phyloP scores from a whole-genome alignment of 129 eudicot genomes.

The Logfia minima region DNA sequence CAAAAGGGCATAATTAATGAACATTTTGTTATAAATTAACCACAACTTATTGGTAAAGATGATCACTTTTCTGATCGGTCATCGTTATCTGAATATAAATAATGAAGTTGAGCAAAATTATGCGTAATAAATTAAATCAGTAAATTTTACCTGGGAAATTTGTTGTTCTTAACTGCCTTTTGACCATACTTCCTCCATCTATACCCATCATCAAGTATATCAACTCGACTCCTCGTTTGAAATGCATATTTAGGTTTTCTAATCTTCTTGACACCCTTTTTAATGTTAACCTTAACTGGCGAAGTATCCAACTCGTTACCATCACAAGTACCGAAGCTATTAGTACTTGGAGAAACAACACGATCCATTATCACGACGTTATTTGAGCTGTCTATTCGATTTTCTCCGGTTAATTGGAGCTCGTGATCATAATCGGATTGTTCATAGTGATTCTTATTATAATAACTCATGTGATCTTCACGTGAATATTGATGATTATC shows the following conservation, averaged over 20 bases:
- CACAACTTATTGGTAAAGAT: no score
- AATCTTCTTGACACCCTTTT: constrained; percentile 52
- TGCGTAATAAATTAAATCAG: background rate
- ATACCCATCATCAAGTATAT: constrained; percentile 84
- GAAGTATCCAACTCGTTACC: constrained; percentile 23
- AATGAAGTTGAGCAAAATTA: background rate
- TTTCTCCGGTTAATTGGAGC: background rate
- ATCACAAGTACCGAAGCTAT: constrained; percentile 24
- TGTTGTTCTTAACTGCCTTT: constrained; percentile 78
- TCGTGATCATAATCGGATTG: constrained; percentile 17
- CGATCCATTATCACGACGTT: background rate
- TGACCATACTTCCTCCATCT: constrained; percentile 92
- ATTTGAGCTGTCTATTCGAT: background rate
- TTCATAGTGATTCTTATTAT: background rate
- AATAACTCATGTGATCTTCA: background rate
- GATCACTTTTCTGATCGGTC: no score
- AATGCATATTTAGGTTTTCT: constrained; percentile 69
- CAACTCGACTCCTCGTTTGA: constrained; percentile 84
- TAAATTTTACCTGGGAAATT: constrained; percentile 61
- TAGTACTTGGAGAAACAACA: constrained; percentile 20
- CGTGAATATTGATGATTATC: background rate
- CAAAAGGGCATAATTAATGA: no score
- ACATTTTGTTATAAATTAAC: no score
- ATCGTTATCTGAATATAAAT: no score
- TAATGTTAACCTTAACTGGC: constrained; percentile 22